These are phyloP conservation scores for Puya raimondii DNA, from an alignment of 176 grass and related monocot genomes.

Conservation along the genomic window DNA sequence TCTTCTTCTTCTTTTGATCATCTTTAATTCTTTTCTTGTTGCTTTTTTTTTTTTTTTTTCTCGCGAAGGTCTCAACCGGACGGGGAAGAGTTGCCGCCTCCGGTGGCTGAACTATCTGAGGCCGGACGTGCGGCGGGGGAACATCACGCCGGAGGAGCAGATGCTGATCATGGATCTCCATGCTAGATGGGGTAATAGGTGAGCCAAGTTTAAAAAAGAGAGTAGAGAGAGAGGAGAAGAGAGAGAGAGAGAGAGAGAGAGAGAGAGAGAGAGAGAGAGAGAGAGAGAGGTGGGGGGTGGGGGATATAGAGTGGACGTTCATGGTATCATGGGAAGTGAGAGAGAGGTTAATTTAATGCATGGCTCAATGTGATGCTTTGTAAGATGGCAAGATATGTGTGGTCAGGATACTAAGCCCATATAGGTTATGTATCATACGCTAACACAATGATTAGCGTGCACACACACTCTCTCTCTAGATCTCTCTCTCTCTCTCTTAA, in stretches of 20 bases:
- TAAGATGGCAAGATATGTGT: conserved; percentile 6
- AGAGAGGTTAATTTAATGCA: not conserved
- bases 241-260: conserved; percentile 14
- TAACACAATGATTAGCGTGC: not conserved
- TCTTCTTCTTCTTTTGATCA: not conserved
- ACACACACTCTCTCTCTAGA: not conserved
- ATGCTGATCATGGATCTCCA: conserved; percentile 29
- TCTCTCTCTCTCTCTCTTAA: not conserved
- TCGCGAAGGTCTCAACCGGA: conserved; percentile 18
- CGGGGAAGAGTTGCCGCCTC: conserved; percentile 29
- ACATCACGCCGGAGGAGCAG: conserved; percentile 26
- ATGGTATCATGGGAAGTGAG: too few species aligned
- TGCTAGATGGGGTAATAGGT: conserved; percentile 27
- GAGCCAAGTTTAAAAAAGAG: not conserved
- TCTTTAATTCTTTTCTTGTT: not conserved
- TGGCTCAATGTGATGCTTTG: not conserved
- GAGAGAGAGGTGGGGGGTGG: conserved; percentile 9
- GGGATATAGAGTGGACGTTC: too few species aligned
- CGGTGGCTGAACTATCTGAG: conserved; percentile 29
- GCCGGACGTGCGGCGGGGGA: conserved; percentile 21
- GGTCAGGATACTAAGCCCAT: not conserved
- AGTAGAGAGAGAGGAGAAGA: not conserved
- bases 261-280: conserved; percentile 10
- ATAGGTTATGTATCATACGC: not conserved
- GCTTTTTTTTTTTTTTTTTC: not conserved